Evolutionary conservation across 208 protist species (phyloP).

Genomic region (Acanthamoeba quina): DNA sequence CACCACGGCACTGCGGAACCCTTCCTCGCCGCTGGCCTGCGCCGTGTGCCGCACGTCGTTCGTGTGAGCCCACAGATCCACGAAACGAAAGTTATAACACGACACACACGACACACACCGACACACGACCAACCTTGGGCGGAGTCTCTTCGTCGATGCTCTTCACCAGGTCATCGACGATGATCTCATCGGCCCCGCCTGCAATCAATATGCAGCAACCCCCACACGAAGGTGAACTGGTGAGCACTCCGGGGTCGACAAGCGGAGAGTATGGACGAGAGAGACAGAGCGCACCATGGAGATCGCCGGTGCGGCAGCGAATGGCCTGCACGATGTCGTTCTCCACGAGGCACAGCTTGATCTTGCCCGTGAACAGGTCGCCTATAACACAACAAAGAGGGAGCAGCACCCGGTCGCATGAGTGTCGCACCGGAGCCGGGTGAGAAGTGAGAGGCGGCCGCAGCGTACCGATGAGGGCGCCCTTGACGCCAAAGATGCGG

Average conservation of each 20-base stretch:
- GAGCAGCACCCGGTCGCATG: neutral
- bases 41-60: neutral
- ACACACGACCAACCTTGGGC: neutral
- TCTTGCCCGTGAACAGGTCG: slow-evolving; percentile 52
- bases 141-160: slow-evolving; percentile 29
- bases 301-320: neutral
- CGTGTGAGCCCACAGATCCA: neutral
- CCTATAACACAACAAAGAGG: neutral
- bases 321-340: slow-evolving; percentile 36
- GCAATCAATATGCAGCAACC: neutral
- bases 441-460: neutral
- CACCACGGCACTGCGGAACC: slow-evolving; percentile 45
- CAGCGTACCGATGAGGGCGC: neutral
- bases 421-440: neutral
- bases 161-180: slow-evolving; percentile 43
- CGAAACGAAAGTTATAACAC: neutral
- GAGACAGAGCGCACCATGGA: neutral
- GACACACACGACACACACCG: neutral
- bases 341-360: slow-evolving; percentile 16
- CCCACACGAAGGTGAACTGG: neutral
- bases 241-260: neutral
- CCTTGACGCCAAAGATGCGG: slow-evolving; percentile 25
- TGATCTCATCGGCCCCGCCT: slow-evolving; percentile 48
- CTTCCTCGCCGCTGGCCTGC: slow-evolving; percentile 58
- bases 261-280: neutral